These are phyloP conservation scores for Zygosaccharomyces pseudorouxii DNA, from an alignment of 805 yeast genomes.

Conservation along the genomic window DNA sequence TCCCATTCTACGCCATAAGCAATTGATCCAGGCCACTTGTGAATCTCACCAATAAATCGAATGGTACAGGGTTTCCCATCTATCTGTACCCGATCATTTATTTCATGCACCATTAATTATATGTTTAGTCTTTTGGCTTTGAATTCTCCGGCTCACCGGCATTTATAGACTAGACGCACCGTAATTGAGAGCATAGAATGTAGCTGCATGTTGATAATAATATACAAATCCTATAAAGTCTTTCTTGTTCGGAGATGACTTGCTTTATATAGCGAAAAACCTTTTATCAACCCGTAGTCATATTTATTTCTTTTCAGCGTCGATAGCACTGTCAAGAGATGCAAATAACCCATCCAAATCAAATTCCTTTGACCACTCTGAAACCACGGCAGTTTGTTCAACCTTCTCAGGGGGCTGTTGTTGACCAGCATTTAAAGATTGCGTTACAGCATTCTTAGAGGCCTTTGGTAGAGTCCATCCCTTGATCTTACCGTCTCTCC, in stretches of 20 bases:
- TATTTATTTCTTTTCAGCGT: slow-evolving; percentile 25
- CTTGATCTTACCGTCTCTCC: slow-evolving; percentile 93
- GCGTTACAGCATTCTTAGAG: slow-evolving; percentile 40
- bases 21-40: slow-evolving; percentile 51
- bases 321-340: slow-evolving; percentile 36
- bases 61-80: slow-evolving; percentile 58
- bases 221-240: slow-evolving; percentile 4
- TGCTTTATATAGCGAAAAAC: not conserved
- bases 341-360: slow-evolving; percentile 79
- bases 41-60: slow-evolving; percentile 53
- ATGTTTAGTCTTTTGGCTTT: not conserved
- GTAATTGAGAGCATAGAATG: not conserved
- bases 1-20: slow-evolving; percentile 92
- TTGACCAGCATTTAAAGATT: slow-evolving; percentile 32
- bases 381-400: slow-evolving; percentile 73
- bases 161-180: not conserved
- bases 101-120: slow-evolving; percentile 11
- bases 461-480: slow-evolving; percentile 84
- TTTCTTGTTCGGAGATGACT: not conserved
- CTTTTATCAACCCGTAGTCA: slow-evolving; percentile 8
- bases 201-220: slow-evolving; percentile 1
- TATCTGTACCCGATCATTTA: slow-evolving; percentile 35
- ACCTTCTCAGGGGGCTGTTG: slow-evolving; percentile 43
- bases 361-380: slow-evolving; percentile 89
- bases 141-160: not conserved